A percentile compares a stretch with the other conserved stretches of the same genome.
phyloP scores from a whole-genome alignment of 2,329 filamentous ascomycete species.

The Dothidotthia symphoricarpi region DNA sequence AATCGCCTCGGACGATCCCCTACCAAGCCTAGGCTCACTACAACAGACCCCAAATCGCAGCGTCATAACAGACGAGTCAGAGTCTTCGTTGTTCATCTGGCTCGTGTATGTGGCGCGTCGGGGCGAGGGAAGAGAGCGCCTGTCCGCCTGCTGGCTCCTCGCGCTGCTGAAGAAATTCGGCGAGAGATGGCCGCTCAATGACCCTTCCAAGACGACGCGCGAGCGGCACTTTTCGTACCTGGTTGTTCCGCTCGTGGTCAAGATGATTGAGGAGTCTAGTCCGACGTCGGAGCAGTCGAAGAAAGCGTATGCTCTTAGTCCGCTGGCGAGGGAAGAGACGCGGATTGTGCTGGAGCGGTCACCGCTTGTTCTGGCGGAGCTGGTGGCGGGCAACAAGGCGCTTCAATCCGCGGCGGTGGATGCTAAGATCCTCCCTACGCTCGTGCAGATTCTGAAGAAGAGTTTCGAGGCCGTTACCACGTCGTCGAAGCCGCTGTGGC shows the following conservation, averaged over 20 bases:
- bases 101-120: slow-evolving; percentile 47
- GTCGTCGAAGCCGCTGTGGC: slow-evolving; percentile 55
- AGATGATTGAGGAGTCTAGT: slow-evolving; percentile 45
- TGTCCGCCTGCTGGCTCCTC: slow-evolving; percentile 45
- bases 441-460: slow-evolving; percentile 64
- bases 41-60: slow-evolving; percentile 28
- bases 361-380: slow-evolving; percentile 71
- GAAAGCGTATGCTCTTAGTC: slow-evolving; percentile 32
- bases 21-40: slow-evolving; percentile 36
- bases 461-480: slow-evolving; percentile 61
- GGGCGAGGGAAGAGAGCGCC: slow-evolving; percentile 42
- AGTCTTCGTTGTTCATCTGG: slow-evolving; percentile 51
- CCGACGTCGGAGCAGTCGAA: slow-evolving; percentile 25
- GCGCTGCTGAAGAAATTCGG: slow-evolving; percentile 39
- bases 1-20: slow-evolving; percentile 18
- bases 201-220: slow-evolving; percentile 39
- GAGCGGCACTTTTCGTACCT: slow-evolving; percentile 47
- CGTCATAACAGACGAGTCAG: slow-evolving; percentile 43
- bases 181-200: slow-evolving; percentile 38
- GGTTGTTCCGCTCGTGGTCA: slow-evolving; percentile 50
- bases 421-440: slow-evolving; percentile 59
- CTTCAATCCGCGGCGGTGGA: slow-evolving; percentile 83
- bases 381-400: slow-evolving; percentile 74
- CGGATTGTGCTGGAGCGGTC: slow-evolving; percentile 51
- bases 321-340: slow-evolving; percentile 47